Conservation (phyloP, 106 monocot species). For the Dactylorhiza incarnata region DNA sequence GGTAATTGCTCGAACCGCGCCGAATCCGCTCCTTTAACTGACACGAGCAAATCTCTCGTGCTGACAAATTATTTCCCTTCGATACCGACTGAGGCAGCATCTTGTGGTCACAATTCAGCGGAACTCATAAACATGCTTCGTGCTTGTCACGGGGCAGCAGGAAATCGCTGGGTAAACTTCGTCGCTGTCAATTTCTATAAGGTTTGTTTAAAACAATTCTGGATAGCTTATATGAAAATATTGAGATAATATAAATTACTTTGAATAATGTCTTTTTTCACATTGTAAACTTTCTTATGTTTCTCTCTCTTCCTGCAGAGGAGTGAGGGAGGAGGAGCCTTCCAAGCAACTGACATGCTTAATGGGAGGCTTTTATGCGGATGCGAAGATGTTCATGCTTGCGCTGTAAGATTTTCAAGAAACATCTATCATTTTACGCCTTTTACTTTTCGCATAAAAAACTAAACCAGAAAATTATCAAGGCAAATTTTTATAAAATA, state of each 20-base stretch:
- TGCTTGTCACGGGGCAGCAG: slow-evolving; percentile 43
- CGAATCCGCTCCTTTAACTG: slow-evolving; percentile 56
- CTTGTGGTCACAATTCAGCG: slow-evolving; percentile 59
- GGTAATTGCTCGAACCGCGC: slow-evolving; percentile 53
- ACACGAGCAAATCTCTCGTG: slow-evolving; percentile 48
- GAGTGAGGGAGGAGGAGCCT: slow-evolving; percentile 59
- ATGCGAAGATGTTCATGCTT: slow-evolving; percentile 54
- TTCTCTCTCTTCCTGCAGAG: slow-evolving; percentile 30
- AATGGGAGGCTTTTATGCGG: slow-evolving; percentile 70
- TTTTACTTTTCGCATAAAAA: too few species aligned
- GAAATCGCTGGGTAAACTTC: slow-evolving; percentile 72
- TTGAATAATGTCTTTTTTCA: background rate
- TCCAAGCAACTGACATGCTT: slow-evolving; percentile 62
- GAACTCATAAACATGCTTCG: slow-evolving; percentile 45
- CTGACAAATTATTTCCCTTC: slow-evolving; percentile 62
- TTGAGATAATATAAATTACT: too few species aligned
- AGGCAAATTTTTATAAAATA: too few species aligned
- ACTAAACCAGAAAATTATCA: too few species aligned
- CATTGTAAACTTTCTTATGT: background rate
- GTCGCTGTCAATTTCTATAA: slow-evolving; percentile 79
- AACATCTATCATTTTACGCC: too few species aligned
- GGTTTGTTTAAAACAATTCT: slow-evolving; percentile 16
- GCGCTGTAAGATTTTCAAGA: slow-evolving; percentile 21
- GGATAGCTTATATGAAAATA: background rate
- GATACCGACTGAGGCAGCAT: slow-evolving; percentile 23